Base-by-base conservation (phyloP, 306 rosid species). In the Sphenostylis stenocarpa region DNA sequence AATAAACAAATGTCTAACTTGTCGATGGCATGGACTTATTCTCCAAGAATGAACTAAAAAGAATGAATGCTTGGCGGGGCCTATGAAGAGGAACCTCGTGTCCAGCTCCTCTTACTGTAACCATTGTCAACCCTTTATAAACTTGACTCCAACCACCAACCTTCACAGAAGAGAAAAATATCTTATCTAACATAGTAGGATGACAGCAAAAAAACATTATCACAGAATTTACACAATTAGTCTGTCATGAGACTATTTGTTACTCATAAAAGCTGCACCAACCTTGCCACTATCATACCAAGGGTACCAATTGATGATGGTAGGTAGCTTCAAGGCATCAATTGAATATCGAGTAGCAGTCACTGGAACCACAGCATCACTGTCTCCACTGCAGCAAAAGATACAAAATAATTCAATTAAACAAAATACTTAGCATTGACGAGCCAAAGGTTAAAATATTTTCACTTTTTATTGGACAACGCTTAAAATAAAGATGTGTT, bases 111-210 rank as follows among this genome's bases (percentile, higher is more conserved):
- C 89, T 83, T 53, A 92, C 85, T 8, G 96, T 91, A 12, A 91
- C 98, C 33, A 92, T 87, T 64, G 98, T 92, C 43, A 95, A 85
- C 26, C 97, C 99, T 85, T 86, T 87, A 78, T 90, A 95, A 44
- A 88, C 88, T 86, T 92, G 97, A 84, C 88, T 86, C 96, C 99
- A 91, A 5, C 99, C 99, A 65, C 99, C 92, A 81, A 92, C 93
- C 98, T 95, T 76, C 68, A 72, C 69, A 85, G 12, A 28, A 77
- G 6, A 72, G 23, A 12, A 79, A 78, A 57, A 2, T 7, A 3
- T 77, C 64, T 83, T 62, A 85, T 72, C 19, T 62, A 61, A 38
- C 21, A 64, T 12, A 19, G 44, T 44, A 58, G 31, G 43, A 47
- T 34, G 44, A 36, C 49, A 51, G 65, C 4, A 7, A 29, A 29